Conservation (phyloP, 345 rosid species). For the Syzygium grande region DNA sequence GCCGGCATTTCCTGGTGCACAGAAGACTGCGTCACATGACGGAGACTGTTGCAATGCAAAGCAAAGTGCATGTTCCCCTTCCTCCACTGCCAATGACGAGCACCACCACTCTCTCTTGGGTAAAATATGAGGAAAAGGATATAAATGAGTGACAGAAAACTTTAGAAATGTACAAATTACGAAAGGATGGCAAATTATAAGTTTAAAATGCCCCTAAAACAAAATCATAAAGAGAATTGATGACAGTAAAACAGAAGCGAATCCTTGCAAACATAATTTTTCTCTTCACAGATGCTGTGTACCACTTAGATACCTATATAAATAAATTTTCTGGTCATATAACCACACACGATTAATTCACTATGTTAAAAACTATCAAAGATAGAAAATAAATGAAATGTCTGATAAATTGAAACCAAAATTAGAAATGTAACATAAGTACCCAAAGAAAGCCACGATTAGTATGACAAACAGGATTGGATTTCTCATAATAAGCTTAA, state of each 20-base stretch:
- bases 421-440: neutral
- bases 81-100: slow-evolving; percentile 91
- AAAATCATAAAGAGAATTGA: neutral
- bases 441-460: neutral
- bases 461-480: neutral
- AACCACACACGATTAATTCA: neutral
- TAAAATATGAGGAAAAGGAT: neutral
- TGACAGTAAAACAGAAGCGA: neutral
- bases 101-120: slow-evolving; percentile 51
- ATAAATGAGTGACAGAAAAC: neutral
- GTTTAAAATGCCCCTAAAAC: neutral
- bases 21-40: slow-evolving; percentile 60
- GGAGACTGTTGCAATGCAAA: slow-evolving; percentile 68
- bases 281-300: neutral
- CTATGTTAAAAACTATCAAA: neutral
- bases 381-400: neutral
- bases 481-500: neutral
- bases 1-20: slow-evolving; percentile 89
- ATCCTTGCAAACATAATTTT: neutral
- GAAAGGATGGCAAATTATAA: neutral
- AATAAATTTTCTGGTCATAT: neutral
- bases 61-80: slow-evolving; percentile 84
- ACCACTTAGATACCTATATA: neutral
- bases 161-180: neutral
- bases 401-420: neutral